Conservation (phyloP, 2,329 filamentous ascomycete species). For the Spiromastix sp. region DNA sequence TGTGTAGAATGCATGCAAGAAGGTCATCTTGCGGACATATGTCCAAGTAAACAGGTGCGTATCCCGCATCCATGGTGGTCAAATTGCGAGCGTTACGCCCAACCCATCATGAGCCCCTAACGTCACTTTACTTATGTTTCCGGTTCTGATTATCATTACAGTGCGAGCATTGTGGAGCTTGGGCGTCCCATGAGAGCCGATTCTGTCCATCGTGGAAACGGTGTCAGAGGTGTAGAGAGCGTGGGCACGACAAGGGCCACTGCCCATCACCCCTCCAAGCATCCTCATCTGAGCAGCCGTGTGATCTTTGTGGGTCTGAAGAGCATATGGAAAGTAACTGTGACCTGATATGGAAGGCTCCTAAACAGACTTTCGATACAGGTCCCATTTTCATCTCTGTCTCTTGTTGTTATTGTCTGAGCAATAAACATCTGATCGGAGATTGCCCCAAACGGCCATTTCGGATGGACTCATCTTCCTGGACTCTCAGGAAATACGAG, state of each 20-base stretch:
- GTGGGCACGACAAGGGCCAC: constrained; percentile 44
- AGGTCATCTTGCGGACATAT: constrained; percentile 34
- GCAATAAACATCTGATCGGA: constrained; percentile 32
- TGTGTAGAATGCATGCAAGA: constrained; percentile 33
- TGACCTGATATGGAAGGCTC: constrained; percentile 46
- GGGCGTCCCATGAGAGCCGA: constrained; percentile 29
- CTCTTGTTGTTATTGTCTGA: constrained; percentile 34
- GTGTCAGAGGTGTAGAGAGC: constrained; percentile 49
- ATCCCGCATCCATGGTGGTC: too few relatives aligned
- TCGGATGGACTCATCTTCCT: constrained; percentile 25
- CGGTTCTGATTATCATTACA: constrained; percentile 11
- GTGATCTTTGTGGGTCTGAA: constrained; percentile 48
- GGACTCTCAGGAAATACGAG: constrained; percentile 29
- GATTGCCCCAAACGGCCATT: constrained; percentile 29
- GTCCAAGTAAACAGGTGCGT: constrained; percentile 33
- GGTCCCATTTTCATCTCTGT: constrained; percentile 30
- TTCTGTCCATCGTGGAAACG: constrained; percentile 31
- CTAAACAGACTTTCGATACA: constrained; percentile 15
- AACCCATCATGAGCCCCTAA: not conserved
- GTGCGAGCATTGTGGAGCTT: constrained; percentile 34
- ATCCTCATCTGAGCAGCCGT: constrained; percentile 44
- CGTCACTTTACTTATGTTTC: not conserved
- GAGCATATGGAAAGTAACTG: constrained; percentile 53
- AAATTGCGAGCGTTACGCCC: too few relatives aligned
- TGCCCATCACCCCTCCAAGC: constrained; percentile 51